Conservation (phyloP, 1,284 basidiomycete genomes). For the Ganoderma resinaceum region DNA sequence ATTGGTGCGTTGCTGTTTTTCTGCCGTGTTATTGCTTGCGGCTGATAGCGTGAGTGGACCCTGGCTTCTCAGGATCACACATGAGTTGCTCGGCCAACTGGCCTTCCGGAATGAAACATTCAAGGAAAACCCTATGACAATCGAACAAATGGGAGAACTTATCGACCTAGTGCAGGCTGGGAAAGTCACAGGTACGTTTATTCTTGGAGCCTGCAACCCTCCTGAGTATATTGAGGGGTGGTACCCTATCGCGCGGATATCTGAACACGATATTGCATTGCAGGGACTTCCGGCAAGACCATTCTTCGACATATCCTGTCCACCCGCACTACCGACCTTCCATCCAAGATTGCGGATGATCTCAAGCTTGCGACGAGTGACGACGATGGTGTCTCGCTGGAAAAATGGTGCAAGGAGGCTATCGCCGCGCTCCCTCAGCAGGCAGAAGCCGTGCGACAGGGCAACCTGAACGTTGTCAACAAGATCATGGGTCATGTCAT, state of each 20-base stretch:
- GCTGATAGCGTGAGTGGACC: background rate
- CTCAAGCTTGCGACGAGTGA: conserved; percentile 54
- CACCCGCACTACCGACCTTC: conserved; percentile 46
- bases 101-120: conserved; percentile 67
- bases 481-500: conserved; percentile 91
- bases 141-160: conserved; percentile 75
- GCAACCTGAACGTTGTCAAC: conserved; percentile 86
- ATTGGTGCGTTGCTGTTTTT: conserved; percentile 66
- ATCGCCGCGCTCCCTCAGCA: conserved; percentile 77
- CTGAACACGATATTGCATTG: background rate
- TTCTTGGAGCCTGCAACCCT: background rate
- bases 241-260: conserved; percentile 8
- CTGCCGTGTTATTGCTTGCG: background rate
- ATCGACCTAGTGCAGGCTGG: conserved; percentile 77
- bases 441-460: conserved; percentile 70
- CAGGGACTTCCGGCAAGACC: conserved; percentile 76
- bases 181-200: conserved; percentile 67
- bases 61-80: conserved; percentile 71
- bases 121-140: conserved; percentile 64
- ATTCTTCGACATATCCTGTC: conserved; percentile 70
- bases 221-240: conserved; percentile 1
- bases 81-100: conserved; percentile 85
- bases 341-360: conserved; percentile 55
- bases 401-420: conserved; percentile 64
- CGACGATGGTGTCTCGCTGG: conserved; percentile 48